Evolutionary conservation across 2,329 filamentous ascomycete genomes (phyloP).

Genomic region (Lecanosticta acicola): DNA sequence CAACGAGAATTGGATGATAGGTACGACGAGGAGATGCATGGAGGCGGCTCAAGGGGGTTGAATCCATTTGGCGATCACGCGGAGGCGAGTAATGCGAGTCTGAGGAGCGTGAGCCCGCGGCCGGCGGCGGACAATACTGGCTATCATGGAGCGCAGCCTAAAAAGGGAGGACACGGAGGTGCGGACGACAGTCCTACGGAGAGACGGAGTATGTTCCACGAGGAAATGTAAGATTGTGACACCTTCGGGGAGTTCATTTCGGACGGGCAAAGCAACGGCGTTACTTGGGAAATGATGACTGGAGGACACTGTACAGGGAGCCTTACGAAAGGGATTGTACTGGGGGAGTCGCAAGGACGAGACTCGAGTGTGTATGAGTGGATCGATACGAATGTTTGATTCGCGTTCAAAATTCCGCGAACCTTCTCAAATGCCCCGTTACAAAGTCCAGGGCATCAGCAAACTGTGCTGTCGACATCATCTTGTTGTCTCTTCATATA

Average conservation of each 20-base stretch:
- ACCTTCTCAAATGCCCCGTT: too few relatives aligned
- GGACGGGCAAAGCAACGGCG: background rate
- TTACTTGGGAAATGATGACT: background rate
- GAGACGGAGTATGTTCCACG: constrained; percentile 63
- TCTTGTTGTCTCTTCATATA: background rate
- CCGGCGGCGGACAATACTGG: constrained; percentile 54
- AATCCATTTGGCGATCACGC: constrained; percentile 71
- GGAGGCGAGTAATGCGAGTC: constrained; percentile 54
- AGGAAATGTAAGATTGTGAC: constrained; percentile 47
- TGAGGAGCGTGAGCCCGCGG: constrained; percentile 69
- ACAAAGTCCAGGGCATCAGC: too few relatives aligned
- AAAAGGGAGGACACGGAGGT: constrained; percentile 35
- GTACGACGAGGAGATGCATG: constrained; percentile 45
- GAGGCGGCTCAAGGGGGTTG: constrained; percentile 26
- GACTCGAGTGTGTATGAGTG: too few relatives aligned
- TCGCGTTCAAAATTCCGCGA: too few relatives aligned
- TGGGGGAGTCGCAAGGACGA: too few relatives aligned
- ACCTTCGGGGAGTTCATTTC: background rate
- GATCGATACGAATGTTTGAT: too few relatives aligned
- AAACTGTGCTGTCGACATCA: too few relatives aligned
- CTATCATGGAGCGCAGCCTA: constrained; percentile 36
- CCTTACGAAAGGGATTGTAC: background rate
- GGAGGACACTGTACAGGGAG: background rate
- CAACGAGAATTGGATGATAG: constrained; percentile 42
- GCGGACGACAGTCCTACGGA: constrained; percentile 57